Base-by-base conservation (phyloP, 345 rosid genomes). In the Ceriops tagal region DNA sequence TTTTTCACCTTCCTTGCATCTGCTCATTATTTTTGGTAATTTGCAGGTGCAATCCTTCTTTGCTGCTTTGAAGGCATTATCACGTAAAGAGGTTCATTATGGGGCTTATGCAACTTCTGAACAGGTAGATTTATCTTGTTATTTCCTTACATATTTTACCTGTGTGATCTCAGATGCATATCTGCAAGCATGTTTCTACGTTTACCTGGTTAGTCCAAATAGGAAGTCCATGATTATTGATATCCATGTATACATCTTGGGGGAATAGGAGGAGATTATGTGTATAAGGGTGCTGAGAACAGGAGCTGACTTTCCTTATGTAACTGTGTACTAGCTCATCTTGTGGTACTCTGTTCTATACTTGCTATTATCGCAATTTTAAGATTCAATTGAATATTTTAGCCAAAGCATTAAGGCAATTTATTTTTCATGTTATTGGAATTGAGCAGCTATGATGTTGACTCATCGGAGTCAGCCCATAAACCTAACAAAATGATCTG, bases 91-190 rank as follows among this genome's bases (percentile, higher is more conserved):
- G 76, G 87, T 95, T 70, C 95, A 95, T 71, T 95, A 95, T 64
- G 99, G 99, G 69, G 96, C 99, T 22, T 80, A 89, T 87, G 99
- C 99, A 71, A 95, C 99, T 58, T 66, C 90, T 9, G 99, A 95
- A 82, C 98, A 95, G 98, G 99, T 95, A 83, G 21, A 70, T 28
- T 73, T 65, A 47, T 68, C 63, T 61, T 58, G 68, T 16, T 27
- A 6, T 71, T 56, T 62, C 22, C 8, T 39, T 72, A 30, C 58
- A 6, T 5, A 35, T 9, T 53, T 24, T 22, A 7, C 30, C 30
- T 24, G 0, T 56, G 20, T 24, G 28, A 56, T 56, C 5, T 27
- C 59, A 56, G 30, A 15, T 10, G 18, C 30, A 55, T 21, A 27
- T 21, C 56, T 15, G 0, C 49, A 43, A 43, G 49, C 49, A 43